Conservation (phyloP, 2,329 filamentous ascomycete genomes). For the Fusarium transvaalense region DNA sequence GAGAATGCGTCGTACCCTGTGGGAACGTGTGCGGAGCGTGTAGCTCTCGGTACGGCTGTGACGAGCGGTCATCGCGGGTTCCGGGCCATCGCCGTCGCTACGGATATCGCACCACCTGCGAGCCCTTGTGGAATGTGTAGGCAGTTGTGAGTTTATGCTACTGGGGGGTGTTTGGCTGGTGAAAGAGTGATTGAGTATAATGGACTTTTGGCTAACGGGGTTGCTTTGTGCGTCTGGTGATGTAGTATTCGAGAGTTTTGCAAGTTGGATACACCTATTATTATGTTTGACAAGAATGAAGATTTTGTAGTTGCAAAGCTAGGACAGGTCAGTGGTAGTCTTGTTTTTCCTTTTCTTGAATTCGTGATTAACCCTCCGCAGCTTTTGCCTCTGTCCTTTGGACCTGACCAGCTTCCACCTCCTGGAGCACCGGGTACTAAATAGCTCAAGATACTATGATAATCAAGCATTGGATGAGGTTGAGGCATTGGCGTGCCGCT, state of each 20-base stretch:
- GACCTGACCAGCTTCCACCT: conserved; percentile 68
- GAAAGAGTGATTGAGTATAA: background rate
- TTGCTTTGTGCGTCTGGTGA: conserved; percentile 26
- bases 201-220: conserved; percentile 22
- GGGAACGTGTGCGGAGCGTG: conserved; percentile 93
- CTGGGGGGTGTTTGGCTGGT: background rate
- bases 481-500: background rate
- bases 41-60: conserved; percentile 86
- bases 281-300: conserved; percentile 92
- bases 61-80: conserved; percentile 69
- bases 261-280: conserved; percentile 75
- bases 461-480: background rate
- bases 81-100: conserved; percentile 86
- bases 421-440: conserved; percentile 41
- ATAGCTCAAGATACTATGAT: background rate
- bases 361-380: conserved; percentile 50
- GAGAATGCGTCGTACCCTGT: conserved; percentile 96
- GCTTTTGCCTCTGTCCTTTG: conserved; percentile 77
- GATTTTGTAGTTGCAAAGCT: conserved; percentile 78
- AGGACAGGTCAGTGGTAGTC: conserved; percentile 66
- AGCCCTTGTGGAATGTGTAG: conserved; percentile 96
- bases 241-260: conserved; percentile 82
- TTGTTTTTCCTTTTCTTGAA: background rate
- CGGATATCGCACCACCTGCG: conserved; percentile 76
- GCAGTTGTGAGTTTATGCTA: conserved; percentile 76